These are phyloP conservation scores for Geranium rotundifolium DNA, from an alignment of 345 rosid species.

Conservation along the genomic window DNA sequence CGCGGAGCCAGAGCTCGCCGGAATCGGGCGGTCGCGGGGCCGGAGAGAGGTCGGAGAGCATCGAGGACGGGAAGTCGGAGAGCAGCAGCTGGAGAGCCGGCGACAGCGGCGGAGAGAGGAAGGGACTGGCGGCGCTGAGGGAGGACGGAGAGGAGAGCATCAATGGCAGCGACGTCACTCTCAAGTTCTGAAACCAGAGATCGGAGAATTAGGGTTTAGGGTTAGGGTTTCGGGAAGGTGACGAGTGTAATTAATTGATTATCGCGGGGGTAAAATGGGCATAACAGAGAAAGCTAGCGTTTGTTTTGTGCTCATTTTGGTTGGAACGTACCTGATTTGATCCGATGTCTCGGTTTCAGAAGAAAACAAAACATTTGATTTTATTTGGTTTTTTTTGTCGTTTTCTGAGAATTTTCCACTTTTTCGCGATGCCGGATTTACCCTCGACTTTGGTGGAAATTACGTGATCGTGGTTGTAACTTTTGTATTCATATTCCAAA, in stretches of 20 bases:
- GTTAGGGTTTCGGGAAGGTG: no score
- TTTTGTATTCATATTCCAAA: no score
- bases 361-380: background rate
- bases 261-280: background rate
- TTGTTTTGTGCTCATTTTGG: background rate
- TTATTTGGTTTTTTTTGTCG: background rate
- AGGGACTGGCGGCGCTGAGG: slow-evolving; percentile 52
- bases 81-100: slow-evolving; percentile 73
- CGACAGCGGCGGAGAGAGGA: slow-evolving; percentile 41
- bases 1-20: slow-evolving; percentile 39
- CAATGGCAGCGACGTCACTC: slow-evolving; percentile 83
- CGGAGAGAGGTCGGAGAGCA: slow-evolving; percentile 63
- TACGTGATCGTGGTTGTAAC: no score
- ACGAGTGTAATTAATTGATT: no score
- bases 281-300: background rate
- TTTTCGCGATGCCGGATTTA: background rate
- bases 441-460: no score
- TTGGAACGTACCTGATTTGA: no score
- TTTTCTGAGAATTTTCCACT: background rate
- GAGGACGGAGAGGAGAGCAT: slow-evolving; percentile 71
- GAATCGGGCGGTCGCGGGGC: slow-evolving; percentile 37
- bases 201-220: background rate
- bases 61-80: slow-evolving; percentile 74
- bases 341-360: background rate
- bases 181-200: slow-evolving; percentile 38